Evolutionary conservation across 1,139 yeast genomes (phyloP).

Genomic region (Debaryomyces coudertii): DNA sequence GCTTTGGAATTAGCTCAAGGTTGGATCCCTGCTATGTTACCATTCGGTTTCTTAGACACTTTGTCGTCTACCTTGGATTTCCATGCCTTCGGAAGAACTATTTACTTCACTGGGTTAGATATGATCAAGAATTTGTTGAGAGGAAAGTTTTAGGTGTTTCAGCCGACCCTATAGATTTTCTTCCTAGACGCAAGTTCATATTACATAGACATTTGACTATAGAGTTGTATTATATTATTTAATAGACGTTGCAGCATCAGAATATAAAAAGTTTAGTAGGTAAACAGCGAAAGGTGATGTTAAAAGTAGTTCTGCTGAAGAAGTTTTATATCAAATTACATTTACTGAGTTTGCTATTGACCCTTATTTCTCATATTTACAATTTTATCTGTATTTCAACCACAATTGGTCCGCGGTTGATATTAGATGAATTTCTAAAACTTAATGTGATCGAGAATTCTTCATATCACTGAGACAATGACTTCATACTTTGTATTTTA

Average conservation of each 20-base stretch:
- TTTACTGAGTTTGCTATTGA: too few species aligned
- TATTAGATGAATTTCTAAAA: too few species aligned
- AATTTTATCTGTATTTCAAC: too few species aligned
- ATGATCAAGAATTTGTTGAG: slow-evolving; percentile 68
- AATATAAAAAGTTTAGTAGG: background rate
- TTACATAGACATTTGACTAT: background rate
- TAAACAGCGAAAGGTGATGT: too few species aligned
- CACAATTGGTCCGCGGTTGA: too few species aligned
- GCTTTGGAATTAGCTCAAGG: slow-evolving; percentile 98
- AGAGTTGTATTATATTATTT: background rate
- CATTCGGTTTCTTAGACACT: slow-evolving; percentile 88
- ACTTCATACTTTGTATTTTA: too few species aligned
- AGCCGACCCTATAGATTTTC: background rate
- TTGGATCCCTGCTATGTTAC: slow-evolving; percentile 97
- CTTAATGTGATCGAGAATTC: background rate
- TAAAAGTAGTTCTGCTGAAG: too few species aligned
- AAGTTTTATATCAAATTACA: too few species aligned
- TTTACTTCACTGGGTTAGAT: slow-evolving; percentile 71
- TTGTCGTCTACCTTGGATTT: slow-evolving; percentile 80
- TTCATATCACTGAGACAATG: too few species aligned
- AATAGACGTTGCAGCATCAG: background rate
- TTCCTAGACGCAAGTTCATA: background rate
- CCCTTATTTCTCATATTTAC: too few species aligned
- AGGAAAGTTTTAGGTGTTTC: slow-evolving; percentile 59
- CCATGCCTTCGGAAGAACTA: slow-evolving; percentile 67